These are phyloP conservation scores for Trichoderma sp. DNA, from an alignment of 2,329 filamentous ascomycete genomes.

Conservation along the genomic window DNA sequence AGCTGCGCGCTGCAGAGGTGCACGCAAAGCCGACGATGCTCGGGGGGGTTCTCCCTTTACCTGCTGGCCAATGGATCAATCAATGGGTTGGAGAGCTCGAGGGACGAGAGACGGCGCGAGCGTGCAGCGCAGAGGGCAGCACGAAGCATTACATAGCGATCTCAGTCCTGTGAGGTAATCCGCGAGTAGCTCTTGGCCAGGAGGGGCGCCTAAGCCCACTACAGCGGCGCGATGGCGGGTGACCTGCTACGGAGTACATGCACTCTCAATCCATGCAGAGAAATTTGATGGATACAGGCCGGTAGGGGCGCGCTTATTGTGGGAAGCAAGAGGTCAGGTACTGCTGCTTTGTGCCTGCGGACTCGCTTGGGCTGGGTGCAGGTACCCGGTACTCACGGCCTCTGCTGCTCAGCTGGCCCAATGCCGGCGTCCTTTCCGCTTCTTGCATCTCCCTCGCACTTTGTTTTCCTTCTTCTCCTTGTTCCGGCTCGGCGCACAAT, in stretches of 20 bases:
- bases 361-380: background rate
- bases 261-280: conserved; percentile 8
- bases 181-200: conserved; percentile 9
- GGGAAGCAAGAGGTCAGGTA: background rate
- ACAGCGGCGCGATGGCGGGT: conserved; percentile 19
- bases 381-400: background rate
- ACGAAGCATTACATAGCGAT: background rate
- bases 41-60: background rate
- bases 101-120: background rate
- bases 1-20: background rate
- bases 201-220: conserved; percentile 21
- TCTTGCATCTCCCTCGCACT: background rate
- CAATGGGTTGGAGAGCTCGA: background rate
- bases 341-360: background rate
- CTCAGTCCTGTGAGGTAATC: conserved; percentile 12
- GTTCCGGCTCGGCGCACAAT: background rate
- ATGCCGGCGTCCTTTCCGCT: background rate
- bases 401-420: background rate
- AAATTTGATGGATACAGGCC: conserved; percentile 20
- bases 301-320: conserved; percentile 19
- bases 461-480: background rate
- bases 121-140: background rate
- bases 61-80: background rate
- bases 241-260: conserved; percentile 18
- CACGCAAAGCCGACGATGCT: background rate